These are phyloP conservation scores for Tulasnella sp. DNA, from an alignment of 768 basidiomycete genomes.

Conservation along the genomic window DNA sequence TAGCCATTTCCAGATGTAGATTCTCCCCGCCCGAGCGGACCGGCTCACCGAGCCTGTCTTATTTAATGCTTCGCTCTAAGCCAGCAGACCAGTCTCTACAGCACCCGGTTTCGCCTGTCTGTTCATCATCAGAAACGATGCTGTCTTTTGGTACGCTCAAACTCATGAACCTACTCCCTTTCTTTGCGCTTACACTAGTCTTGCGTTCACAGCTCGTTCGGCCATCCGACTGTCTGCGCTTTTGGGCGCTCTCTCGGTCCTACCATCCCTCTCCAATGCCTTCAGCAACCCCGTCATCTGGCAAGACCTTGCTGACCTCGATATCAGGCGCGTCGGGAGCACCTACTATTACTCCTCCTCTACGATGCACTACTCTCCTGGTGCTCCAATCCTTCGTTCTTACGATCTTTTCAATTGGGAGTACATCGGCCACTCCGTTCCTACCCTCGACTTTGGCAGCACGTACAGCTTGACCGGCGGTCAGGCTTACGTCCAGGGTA, in stretches of 20 bases:
- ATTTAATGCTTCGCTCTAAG: neutral
- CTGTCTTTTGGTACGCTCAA: neutral
- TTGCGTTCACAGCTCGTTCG: neutral
- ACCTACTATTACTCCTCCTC: conserved; percentile 25
- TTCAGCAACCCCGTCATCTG: conserved; percentile 24
- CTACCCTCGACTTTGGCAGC: too few relatives aligned
- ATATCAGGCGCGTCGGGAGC: conserved; percentile 20
- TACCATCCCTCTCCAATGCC: neutral
- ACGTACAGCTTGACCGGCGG: too few relatives aligned
- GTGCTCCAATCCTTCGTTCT: conserved; percentile 12
- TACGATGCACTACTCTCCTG: conserved; percentile 24
- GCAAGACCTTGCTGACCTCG: conserved; percentile 25
- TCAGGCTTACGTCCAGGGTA: too few relatives aligned
- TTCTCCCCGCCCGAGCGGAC: neutral
- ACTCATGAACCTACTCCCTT: neutral
- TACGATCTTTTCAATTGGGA: too few relatives aligned
- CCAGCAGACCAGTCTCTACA: neutral
- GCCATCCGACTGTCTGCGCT: neutral
- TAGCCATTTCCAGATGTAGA: neutral
- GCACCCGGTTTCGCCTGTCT: neutral
- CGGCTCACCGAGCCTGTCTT: neutral
- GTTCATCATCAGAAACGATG: neutral
- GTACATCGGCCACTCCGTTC: too few relatives aligned
- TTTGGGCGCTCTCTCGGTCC: conserved; percentile 8
- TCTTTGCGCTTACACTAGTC: neutral